Percentiles rank a stretch among this genome's conserved stretches.
Evolutionary conservation across 1,139 yeast genomes (phyloP).

Genomic region (Wickerhamomyces sp.): DNA sequence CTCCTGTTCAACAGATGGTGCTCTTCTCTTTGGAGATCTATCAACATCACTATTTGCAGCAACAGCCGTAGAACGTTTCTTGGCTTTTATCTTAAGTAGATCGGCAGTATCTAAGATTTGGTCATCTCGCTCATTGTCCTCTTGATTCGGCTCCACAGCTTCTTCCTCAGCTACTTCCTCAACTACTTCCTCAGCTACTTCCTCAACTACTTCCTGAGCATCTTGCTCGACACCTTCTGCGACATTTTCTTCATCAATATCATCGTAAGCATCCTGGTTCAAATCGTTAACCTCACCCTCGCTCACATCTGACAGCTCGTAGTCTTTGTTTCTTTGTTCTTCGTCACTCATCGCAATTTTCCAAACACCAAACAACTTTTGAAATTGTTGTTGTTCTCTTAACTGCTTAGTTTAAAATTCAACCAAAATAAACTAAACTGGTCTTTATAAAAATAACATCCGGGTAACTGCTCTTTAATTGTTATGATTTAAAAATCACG

Average conservation of each 20-base stretch:
- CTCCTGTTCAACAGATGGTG: slow-evolving; percentile 4
- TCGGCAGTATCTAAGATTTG: slow-evolving; percentile 13
- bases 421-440: no score
- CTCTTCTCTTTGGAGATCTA: slow-evolving; percentile 6
- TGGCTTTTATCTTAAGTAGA: slow-evolving; percentile 15
- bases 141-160: slow-evolving; percentile 33
- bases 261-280: slow-evolving; percentile 1
- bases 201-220: no score
- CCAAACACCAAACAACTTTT: no score
- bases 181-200: no score
- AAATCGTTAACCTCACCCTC: slow-evolving; percentile 6
- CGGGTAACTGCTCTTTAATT: no score
- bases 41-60: not conserved
- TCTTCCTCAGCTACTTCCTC: no score
- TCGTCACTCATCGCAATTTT: not conserved
- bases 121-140: slow-evolving; percentile 26
- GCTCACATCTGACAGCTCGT: slow-evolving; percentile 2
- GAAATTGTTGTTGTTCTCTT: no score
- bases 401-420: no score
- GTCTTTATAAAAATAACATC: no score
- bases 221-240: no score
- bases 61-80: slow-evolving; percentile 13
- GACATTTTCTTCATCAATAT: slow-evolving; percentile 3
- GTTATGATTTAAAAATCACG: no score
- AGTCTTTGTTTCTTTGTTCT: not conserved